Conservation (phyloP, 2,329 filamentous ascomycete species). For the Endoconidiophora laricicola region DNA sequence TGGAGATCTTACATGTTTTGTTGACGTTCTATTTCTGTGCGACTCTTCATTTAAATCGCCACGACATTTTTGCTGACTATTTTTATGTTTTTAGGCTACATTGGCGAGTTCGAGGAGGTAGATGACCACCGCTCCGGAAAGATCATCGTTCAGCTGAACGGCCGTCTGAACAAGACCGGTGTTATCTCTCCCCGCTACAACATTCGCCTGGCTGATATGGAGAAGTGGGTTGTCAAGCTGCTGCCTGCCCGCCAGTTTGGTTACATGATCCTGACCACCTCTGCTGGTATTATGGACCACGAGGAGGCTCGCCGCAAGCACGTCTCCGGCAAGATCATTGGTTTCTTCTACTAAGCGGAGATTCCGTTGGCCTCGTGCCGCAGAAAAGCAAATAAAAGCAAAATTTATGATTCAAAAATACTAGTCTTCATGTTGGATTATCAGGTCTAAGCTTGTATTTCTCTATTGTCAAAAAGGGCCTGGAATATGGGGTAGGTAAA, state of each 20-base stretch:
- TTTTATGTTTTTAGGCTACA: conserved; percentile 54
- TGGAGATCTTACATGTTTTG: conserved; percentile 96
- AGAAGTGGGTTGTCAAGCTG: conserved; percentile 99
- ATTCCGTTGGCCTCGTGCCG: conserved; percentile 9
- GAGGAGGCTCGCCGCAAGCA: conserved; percentile 99
- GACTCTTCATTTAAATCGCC: conserved; percentile 84
- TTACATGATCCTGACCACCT: conserved; percentile 97
- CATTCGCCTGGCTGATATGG: conserved; percentile 89
- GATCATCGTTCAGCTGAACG: conserved; percentile 99
- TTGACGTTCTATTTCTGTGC: conserved; percentile 44
- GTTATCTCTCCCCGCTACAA: conserved; percentile 99
- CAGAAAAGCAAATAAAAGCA: conserved; percentile 14
- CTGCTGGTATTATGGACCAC: conserved; percentile 99
- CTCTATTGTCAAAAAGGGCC: too few relatives aligned
- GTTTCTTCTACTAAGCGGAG: conserved; percentile 82
- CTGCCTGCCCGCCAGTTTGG: conserved; percentile 99
- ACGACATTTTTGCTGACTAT: conserved; percentile 57
- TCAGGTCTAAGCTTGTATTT: not conserved
- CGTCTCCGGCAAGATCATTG: conserved; percentile 97
- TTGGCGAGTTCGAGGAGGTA: conserved; percentile 98
- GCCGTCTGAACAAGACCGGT: conserved; percentile 69
- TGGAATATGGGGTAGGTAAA: too few relatives aligned
- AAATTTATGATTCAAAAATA: conserved; percentile 9
- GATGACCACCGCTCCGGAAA: conserved; percentile 99
- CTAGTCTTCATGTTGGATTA: not conserved